These are phyloP conservation scores for Spiraea crenata DNA, from an alignment of 331 rosid species.

Conservation along the genomic window DNA sequence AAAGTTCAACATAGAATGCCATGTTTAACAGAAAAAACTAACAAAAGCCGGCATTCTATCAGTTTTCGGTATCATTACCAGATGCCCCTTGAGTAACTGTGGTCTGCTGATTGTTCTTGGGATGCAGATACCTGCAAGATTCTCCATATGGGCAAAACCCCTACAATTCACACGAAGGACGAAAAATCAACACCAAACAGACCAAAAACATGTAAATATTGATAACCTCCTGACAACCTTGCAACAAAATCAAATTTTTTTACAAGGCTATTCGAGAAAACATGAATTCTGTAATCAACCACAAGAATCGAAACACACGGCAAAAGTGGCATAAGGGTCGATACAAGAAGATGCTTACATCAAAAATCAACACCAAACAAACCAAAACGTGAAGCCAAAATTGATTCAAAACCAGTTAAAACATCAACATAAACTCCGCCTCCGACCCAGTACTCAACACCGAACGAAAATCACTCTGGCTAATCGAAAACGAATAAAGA, in stretches of 20 bases:
- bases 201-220: neutral
- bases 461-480: neutral
- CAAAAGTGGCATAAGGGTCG: too few species aligned
- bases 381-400: too few species aligned
- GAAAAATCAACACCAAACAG: neutral
- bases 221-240: too few species aligned
- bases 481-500: constrained; percentile 1
- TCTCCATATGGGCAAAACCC: constrained; percentile 52
- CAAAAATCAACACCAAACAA: neutral
- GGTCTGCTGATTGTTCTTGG: constrained; percentile 35
- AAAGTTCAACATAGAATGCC: neutral
- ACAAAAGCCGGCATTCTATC: neutral
- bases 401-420: neutral
- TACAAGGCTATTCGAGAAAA: too few species aligned
- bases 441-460: neutral
- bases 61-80: constrained; percentile 21
- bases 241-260: too few species aligned
- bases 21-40: neutral
- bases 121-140: constrained; percentile 50
- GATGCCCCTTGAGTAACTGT: constrained; percentile 22
- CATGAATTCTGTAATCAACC: too few species aligned
- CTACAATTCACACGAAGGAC: constrained; percentile 10
- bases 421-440: neutral
- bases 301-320: too few species aligned
- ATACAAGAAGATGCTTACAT: too few species aligned